Percentiles rank a stretch among this genome's conserved stretches.
phyloP scores from a whole-genome alignment of 108 stramenopile genomes.

The Pseudonitzschia delicatissima region DNA sequence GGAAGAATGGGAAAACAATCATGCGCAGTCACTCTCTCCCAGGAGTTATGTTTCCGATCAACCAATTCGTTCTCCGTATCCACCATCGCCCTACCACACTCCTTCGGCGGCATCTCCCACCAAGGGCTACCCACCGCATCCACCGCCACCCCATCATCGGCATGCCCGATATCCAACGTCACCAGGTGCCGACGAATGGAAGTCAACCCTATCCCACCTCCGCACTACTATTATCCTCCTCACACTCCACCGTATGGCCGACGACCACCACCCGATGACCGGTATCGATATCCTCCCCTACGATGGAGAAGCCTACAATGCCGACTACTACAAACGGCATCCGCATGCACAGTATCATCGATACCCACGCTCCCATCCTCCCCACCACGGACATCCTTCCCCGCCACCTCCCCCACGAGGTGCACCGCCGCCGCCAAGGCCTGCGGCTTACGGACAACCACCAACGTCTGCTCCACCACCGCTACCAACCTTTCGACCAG shows the following conservation, averaged over 20 bases:
- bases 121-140: not conserved
- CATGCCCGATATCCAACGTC: conserved; percentile 4
- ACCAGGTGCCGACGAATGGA: not conserved
- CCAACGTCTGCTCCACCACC: conserved; percentile 18
- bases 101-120: not conserved
- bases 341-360: not conserved
- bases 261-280: not conserved
- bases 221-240: conserved; percentile 12
- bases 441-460: conserved; percentile 14
- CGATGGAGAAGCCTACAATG: conserved; percentile 8
- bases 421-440: not conserved
- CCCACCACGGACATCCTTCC: conserved; percentile 4
- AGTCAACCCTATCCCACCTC: not conserved
- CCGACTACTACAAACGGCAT: not conserved
- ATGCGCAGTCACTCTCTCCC: not conserved
- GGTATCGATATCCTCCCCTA: not conserved
- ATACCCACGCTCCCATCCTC: conserved; percentile 11
- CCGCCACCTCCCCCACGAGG: conserved; percentile 6
- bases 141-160: conserved; percentile 10
- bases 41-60: not conserved
- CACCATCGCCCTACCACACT: conserved; percentile 2
- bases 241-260: conserved; percentile 16
- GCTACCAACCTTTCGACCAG: conserved; percentile 5
- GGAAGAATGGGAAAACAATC: conserved; percentile 5
- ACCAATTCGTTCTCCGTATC: not conserved